Percentiles rank a stretch among this genome's conserved stretches.
These are phyloP conservation scores for Diaporthe amygdali DNA, from an alignment of 2,329 filamentous ascomycete genomes.

Conservation along the genomic window DNA sequence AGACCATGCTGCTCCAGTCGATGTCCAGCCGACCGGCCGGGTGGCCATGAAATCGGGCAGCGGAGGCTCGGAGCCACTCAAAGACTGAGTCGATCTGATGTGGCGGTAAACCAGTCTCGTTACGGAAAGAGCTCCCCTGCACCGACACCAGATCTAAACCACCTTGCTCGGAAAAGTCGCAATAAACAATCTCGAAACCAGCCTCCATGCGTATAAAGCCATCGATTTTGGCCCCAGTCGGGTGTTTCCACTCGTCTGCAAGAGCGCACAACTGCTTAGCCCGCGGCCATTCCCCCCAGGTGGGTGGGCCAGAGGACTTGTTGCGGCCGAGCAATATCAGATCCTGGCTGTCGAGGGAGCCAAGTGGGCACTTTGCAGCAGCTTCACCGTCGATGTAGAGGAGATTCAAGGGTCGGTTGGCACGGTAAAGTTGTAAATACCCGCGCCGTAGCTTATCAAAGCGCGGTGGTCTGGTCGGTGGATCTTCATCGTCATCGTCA, in stretches of 20 bases:
- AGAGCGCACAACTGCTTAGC: slow-evolving; percentile 62
- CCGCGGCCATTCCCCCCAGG: slow-evolving; percentile 50
- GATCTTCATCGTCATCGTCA: slow-evolving; percentile 13
- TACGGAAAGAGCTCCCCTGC: slow-evolving; percentile 28
- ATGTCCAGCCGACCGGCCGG: slow-evolving; percentile 45
- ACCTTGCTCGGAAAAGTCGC: slow-evolving; percentile 54
- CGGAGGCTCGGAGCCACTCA: slow-evolving; percentile 46
- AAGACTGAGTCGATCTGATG: background rate
- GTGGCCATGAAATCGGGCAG: slow-evolving; percentile 51
- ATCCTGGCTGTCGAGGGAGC: slow-evolving; percentile 73
- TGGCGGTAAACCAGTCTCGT: slow-evolving; percentile 29
- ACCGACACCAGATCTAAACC: slow-evolving; percentile 44
- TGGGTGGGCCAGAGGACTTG: background rate
- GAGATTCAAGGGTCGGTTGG: slow-evolving; percentile 61
- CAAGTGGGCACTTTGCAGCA: slow-evolving; percentile 68
- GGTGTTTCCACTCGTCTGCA: slow-evolving; percentile 50
- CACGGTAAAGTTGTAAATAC: slow-evolving; percentile 70
- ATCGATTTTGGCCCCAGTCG: slow-evolving; percentile 50
- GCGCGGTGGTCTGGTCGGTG: slow-evolving; percentile 2
- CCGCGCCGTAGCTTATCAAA: slow-evolving; percentile 42
- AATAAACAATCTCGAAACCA: slow-evolving; percentile 74
- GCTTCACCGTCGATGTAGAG: slow-evolving; percentile 75
- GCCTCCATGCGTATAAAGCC: slow-evolving; percentile 71
- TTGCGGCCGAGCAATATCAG: slow-evolving; percentile 48
- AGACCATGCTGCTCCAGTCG: slow-evolving; percentile 57